Percentiles rank a stretch among this genome's conserved stretches.
Evolutionary conservation across 805 yeast genomes (phyloP).

Genomic region (Candida dendrica): DNA sequence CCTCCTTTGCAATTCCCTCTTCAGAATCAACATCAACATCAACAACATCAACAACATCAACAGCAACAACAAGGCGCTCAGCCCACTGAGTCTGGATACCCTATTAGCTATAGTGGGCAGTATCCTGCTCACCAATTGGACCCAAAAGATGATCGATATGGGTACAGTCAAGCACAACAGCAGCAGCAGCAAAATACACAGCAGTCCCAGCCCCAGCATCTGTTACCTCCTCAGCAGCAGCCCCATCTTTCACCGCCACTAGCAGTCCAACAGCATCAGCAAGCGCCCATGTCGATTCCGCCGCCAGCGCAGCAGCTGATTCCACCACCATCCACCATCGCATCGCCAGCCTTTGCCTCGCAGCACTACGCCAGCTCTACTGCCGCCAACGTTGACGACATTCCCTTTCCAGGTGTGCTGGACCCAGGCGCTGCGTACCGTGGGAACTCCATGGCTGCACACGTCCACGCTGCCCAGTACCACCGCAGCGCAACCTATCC

Average conservation of each 20-base stretch:
- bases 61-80: background rate
- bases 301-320: background rate
- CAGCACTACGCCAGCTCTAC: background rate
- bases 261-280: background rate
- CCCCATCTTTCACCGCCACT: background rate
- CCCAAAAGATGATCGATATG: background rate
- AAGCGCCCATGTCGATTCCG: too few species aligned
- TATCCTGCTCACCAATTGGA: background rate
- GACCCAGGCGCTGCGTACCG: background rate
- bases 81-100: background rate
- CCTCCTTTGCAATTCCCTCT: slow-evolving; percentile 1
- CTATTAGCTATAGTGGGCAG: background rate
- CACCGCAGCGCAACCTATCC: background rate
- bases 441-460: background rate
- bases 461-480: background rate
- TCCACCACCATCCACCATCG: background rate
- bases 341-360: background rate
- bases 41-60: slow-evolving; percentile 1
- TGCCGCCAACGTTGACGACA: background rate
- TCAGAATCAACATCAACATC: slow-evolving; percentile 4
- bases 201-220: slow-evolving; percentile 4
- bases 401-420: background rate
- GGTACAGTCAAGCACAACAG: background rate
- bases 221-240: slow-evolving; percentile 1
- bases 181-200: background rate